These are phyloP conservation scores for Trichophyton equinum DNA, from an alignment of 2,329 filamentous ascomycete species.

Conservation along the genomic window DNA sequence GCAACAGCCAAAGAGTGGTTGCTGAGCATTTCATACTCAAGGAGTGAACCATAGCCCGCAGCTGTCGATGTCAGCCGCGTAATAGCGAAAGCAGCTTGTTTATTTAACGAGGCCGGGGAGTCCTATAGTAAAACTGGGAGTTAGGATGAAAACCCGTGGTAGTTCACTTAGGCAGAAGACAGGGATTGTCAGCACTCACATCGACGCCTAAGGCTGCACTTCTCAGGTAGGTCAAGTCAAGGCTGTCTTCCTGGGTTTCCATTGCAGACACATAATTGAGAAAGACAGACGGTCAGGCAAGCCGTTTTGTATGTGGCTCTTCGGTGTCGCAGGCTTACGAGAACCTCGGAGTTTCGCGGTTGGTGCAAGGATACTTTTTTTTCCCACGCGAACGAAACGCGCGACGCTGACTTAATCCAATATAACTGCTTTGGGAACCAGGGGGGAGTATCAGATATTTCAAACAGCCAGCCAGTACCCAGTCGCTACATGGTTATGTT, in stretches of 20 bases:
- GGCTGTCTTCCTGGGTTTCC: conserved; percentile 31
- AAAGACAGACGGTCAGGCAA: neutral
- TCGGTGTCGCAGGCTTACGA: neutral
- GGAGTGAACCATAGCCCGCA: neutral
- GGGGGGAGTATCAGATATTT: too few relatives aligned
- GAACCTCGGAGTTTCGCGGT: neutral
- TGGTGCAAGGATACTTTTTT: neutral
- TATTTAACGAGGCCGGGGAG: neutral
- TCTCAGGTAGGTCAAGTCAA: conserved; percentile 30
- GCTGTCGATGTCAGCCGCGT: neutral
- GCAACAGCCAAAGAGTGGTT: conserved; percentile 3
- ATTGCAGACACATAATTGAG: conserved; percentile 14
- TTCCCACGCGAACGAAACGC: neutral
- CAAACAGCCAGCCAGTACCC: too few relatives aligned
- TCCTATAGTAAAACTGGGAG: neutral
- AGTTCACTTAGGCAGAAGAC: neutral
- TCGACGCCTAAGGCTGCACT: conserved; percentile 29
- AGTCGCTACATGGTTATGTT: too few relatives aligned
- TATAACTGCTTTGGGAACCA: neutral
- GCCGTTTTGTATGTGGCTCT: neutral
- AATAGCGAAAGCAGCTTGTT: neutral
- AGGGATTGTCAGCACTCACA: conserved; percentile 19
- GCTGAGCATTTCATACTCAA: conserved; percentile 2
- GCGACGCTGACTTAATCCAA: conserved; percentile 1
- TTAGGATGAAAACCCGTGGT: neutral